Conservation (phyloP, 2,329 filamentous ascomycete species). For the Hypoxylon sp. region DNA sequence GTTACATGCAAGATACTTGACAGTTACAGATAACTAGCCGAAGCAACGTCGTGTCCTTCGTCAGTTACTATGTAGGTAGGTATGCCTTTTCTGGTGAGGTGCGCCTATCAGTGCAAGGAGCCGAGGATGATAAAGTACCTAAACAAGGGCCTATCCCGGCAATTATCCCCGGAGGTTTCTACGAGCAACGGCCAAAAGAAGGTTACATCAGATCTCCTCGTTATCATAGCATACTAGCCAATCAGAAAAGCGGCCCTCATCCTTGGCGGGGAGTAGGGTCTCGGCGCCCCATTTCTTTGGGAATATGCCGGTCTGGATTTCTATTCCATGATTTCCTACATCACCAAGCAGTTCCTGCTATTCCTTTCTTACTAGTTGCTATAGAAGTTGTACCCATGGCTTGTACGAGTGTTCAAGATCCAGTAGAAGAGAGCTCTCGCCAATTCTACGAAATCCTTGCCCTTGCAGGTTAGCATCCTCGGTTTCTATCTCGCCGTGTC, state of each 20-base stretch:
- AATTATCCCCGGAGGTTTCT: slow-evolving; percentile 24
- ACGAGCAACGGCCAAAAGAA: slow-evolving; percentile 20
- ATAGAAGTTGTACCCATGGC: slow-evolving; percentile 4
- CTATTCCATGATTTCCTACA: neutral
- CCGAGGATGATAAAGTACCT: slow-evolving; percentile 8
- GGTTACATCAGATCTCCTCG: slow-evolving; percentile 29
- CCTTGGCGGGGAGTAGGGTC: slow-evolving; percentile 12
- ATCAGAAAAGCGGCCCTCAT: slow-evolving; percentile 15
- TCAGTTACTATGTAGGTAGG: too few species aligned
- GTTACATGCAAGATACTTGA: slow-evolving; percentile 17
- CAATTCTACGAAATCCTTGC: neutral
- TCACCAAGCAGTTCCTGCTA: too few species aligned
- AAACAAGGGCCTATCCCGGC: slow-evolving; percentile 14
- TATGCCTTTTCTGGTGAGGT: slow-evolving; percentile 6
- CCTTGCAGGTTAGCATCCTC: neutral
- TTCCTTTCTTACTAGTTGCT: slow-evolving; percentile 26
- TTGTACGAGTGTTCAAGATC: slow-evolving; percentile 13
- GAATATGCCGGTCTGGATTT: slow-evolving; percentile 5
- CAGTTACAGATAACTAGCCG: slow-evolving; percentile 10
- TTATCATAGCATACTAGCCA: slow-evolving; percentile 36
- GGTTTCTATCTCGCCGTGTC: neutral
- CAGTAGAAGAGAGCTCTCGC: neutral
- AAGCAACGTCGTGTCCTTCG: slow-evolving; percentile 30
- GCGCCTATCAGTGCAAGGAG: slow-evolving; percentile 30
- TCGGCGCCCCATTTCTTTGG: slow-evolving; percentile 22